These are phyloP conservation scores for Neospermospora avenae DNA, from an alignment of 2,329 filamentous ascomycete species.

Conservation along the genomic window DNA sequence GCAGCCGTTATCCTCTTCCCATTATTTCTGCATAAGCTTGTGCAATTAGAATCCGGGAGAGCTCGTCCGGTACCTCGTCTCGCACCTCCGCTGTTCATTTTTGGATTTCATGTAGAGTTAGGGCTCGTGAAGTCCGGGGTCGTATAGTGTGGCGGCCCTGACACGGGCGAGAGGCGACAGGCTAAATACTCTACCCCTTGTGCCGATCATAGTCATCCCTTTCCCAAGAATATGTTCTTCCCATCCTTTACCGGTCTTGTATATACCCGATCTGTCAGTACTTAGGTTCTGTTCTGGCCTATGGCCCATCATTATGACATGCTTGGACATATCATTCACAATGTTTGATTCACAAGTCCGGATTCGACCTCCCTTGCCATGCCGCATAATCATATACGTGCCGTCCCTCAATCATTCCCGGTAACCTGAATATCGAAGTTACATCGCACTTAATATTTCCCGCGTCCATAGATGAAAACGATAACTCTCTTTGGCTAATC, in stretches of 20 bases:
- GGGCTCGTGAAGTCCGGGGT: background rate
- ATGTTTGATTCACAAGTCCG: background rate
- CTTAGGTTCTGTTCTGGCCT: background rate
- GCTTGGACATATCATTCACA: background rate
- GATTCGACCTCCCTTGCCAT: background rate
- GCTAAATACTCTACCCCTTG: slow-evolving; percentile 2
- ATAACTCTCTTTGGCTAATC: background rate
- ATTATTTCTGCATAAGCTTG: slow-evolving; percentile 6
- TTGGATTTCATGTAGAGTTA: slow-evolving; percentile 10
- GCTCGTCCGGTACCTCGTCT: background rate
- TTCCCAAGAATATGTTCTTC: slow-evolving; percentile 4
- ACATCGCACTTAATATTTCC: background rate
- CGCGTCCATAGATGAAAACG: background rate
- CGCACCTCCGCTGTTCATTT: slow-evolving; percentile 4
- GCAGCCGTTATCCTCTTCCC: background rate
- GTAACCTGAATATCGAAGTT: background rate
- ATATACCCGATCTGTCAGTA: background rate
- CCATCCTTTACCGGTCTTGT: background rate
- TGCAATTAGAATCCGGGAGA: background rate
- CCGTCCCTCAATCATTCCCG: background rate
- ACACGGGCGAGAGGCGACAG: background rate
- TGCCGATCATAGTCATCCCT: background rate
- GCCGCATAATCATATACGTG: background rate
- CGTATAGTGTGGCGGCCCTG: background rate
- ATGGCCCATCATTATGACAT: background rate